Base-by-base conservation (phyloP, 768 basidiomycete genomes). In the Russula sp. region DNA sequence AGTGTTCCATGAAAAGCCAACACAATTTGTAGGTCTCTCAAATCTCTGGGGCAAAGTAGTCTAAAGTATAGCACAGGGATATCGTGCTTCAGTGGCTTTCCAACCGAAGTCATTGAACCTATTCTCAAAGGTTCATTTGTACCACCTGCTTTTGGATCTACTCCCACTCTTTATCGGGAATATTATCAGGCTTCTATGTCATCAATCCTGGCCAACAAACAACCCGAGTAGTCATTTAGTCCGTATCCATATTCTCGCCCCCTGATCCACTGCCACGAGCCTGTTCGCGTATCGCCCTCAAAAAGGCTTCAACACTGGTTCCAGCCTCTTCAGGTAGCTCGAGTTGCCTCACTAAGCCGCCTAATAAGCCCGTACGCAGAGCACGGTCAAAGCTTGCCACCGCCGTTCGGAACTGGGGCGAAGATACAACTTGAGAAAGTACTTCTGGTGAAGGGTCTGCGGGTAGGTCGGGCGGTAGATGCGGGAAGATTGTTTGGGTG, bases 1-100 rank as follows among this genome's bases (percentile, higher is more conserved):
- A 97, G 94, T 96, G 93, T 72, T 97, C 93, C 2, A 95, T 96
- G 88, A 95, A 94, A 74, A 94, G 86, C 69, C 89, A 91, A 73
- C 93, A 97, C 73, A 97, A 97, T 71, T 76, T 97, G 87, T 90
- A 67, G 58, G 88, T 72, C 41, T 29, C 25, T 38, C 32, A 32
- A 2, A 13, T 10, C 18, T 18, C 25, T 22, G n/a, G 7, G n/a
- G 11, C 41, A 47, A 54, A 53, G 67, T 7, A 68, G 35, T 18
- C 58, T 60, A 43, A 51, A 46, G 39, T 41, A 22, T 35, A 47
- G 34, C 58, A 13, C 61, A 89, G 87, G 61, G 92, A 94, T 70
- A 93, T 95, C 63, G 86, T 95, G 7, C 73, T 96, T 11, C 84
- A 93, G 69, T 96, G 93, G 93, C 78, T 96, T 46, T 78, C 89